Conservation (phyloP, 345 rosid genomes). For the Eucalyptus tenuipes region DNA sequence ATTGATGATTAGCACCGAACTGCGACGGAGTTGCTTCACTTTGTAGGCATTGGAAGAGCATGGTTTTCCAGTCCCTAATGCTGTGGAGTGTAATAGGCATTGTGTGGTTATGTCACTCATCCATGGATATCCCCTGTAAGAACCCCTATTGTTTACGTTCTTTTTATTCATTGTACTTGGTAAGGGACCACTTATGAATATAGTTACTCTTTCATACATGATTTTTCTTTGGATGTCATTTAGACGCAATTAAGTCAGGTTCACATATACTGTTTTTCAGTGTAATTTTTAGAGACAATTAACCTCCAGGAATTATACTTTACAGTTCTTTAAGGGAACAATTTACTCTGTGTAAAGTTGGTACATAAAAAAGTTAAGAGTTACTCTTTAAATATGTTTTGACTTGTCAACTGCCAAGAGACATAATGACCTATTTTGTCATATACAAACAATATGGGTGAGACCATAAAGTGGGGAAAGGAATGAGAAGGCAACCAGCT, state of each 20-base stretch:
- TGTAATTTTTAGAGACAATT: too few species aligned
- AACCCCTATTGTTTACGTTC: not conserved
- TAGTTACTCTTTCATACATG: not conserved
- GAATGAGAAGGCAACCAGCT: too few species aligned
- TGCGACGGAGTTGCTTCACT: not conserved
- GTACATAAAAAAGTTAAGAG: too few species aligned
- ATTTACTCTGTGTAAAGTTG: too few species aligned
- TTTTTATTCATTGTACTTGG: not conserved
- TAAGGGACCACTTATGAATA: not conserved
- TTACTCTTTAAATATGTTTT: not conserved
- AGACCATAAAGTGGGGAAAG: too few species aligned
- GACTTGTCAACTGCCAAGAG: not conserved
- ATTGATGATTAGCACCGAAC: not conserved
- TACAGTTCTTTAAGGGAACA: too few species aligned
- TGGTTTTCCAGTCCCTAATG: slow-evolving; percentile 81
- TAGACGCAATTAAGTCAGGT: too few species aligned
- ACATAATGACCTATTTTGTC: too few species aligned
- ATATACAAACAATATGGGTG: too few species aligned
- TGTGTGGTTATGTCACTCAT: slow-evolving; percentile 94
- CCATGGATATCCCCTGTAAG: slow-evolving; percentile 82
- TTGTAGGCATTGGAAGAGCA: slow-evolving; percentile 84
- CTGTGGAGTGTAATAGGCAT: slow-evolving; percentile 84
- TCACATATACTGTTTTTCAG: too few species aligned
- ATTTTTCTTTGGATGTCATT: not conserved
- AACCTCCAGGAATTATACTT: too few species aligned